Evolutionary conservation across 768 basidiomycete genomes (phyloP).

Genomic region (Macrolepiota fuliginosa): DNA sequence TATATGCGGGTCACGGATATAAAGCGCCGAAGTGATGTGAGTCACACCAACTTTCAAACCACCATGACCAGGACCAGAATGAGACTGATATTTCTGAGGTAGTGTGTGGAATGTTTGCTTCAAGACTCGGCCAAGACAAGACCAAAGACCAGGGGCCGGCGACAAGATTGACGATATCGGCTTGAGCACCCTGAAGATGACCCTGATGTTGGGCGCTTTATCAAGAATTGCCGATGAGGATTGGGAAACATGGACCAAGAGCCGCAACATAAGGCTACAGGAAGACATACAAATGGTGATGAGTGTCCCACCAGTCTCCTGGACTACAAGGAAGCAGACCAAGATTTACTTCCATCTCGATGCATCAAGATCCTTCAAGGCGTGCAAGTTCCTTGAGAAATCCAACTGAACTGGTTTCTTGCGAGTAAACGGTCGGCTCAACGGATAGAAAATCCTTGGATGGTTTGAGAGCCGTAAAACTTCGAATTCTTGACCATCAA

Average conservation of each 20-base stretch:
- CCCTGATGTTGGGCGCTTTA: neutral
- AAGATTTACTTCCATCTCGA: too few relatives aligned
- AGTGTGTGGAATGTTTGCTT: neutral
- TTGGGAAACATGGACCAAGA: neutral
- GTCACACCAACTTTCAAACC: neutral
- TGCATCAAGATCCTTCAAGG: too few relatives aligned
- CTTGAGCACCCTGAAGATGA: neutral
- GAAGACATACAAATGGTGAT: neutral
- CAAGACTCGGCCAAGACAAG: neutral
- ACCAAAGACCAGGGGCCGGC: neutral
- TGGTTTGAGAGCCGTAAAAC: too few relatives aligned
- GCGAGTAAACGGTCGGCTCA: too few relatives aligned
- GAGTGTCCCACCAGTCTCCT: too few relatives aligned
- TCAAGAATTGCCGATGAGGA: neutral
- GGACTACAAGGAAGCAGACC: too few relatives aligned
- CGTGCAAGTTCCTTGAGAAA: too few relatives aligned
- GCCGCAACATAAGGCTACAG: neutral
- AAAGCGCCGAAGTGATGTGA: neutral
- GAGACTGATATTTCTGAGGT: neutral
- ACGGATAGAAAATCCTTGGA: too few relatives aligned
- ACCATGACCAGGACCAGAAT: neutral
- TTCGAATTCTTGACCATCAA: too few relatives aligned
- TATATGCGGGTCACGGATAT: neutral
- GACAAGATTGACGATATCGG: neutral
- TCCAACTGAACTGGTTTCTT: too few relatives aligned